Percentiles rank a stretch among this genome's conserved stretches.
Conservation (phyloP, 2,329 filamentous ascomycete genomes). For the Aspergillus latus region DNA sequence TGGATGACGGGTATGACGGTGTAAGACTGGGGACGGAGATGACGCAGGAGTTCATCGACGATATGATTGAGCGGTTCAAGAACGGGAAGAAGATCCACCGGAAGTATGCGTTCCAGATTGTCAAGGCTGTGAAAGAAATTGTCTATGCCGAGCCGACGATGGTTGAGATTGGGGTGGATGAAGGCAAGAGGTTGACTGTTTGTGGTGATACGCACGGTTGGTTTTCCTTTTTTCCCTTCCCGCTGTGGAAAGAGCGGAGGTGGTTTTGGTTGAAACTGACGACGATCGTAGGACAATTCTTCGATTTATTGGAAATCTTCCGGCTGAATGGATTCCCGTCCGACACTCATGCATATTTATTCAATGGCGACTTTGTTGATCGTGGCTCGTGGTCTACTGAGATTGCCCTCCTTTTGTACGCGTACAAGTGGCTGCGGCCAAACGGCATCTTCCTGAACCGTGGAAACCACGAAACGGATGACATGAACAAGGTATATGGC, state of each 20-base stretch:
- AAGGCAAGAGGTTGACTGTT: slow-evolving; percentile 80
- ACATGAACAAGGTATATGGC: slow-evolving; percentile 98
- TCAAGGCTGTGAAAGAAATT: slow-evolving; percentile 84
- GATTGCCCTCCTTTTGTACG: slow-evolving; percentile 87
- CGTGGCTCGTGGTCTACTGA: slow-evolving; percentile 98
- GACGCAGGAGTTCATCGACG: slow-evolving; percentile 94
- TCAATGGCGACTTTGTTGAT: slow-evolving; percentile 99
- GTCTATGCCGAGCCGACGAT: slow-evolving; percentile 93
- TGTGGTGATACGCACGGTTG: slow-evolving; percentile 94
- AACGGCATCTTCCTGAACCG: slow-evolving; percentile 91
- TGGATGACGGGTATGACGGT: slow-evolving; percentile 85
- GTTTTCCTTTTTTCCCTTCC: not conserved
- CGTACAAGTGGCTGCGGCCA: slow-evolving; percentile 94
- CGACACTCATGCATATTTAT: slow-evolving; percentile 88
- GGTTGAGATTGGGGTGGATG: slow-evolving; percentile 83
- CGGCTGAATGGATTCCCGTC: slow-evolving; percentile 80
- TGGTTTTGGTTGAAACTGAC: not conserved
- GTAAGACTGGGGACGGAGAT: slow-evolving; percentile 73
- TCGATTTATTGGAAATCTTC: slow-evolving; percentile 96
- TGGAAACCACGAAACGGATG: slow-evolving; percentile 97
- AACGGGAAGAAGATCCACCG: slow-evolving; percentile 89
- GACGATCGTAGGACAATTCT: slow-evolving; percentile 74
- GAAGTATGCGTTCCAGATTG: slow-evolving; percentile 97
- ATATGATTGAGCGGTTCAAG: slow-evolving; percentile 97
- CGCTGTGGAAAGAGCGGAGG: not conserved